Base-by-base conservation (phyloP, 345 rosid genomes). In the Rhodomyrtus tomentosa region DNA sequence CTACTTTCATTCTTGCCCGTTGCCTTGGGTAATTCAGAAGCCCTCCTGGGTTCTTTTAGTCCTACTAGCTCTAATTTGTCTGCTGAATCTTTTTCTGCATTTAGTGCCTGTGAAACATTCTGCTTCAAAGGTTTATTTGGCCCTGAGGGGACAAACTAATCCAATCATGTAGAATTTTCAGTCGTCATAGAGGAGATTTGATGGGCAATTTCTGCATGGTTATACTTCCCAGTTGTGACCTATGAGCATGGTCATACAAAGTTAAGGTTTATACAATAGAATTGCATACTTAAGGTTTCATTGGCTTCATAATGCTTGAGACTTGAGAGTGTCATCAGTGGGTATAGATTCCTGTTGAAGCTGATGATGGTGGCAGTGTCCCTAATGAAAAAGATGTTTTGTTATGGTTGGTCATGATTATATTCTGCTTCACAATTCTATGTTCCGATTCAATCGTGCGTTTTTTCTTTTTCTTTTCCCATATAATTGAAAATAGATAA, bases 1-100 rank as follows among this genome's bases (percentile, higher is more conserved):
- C 83, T 91, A n/a, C 32, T 89, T 84, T 76, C 89, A 88, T 52
- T 91, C 86, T 86, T 90, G 81, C 83, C 88, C 22, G 84, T 10
- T 62, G 84, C 90, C 87, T 85, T 85, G 82, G 99, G 99, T 96
- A 91, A 87, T 82, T 81, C 84, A 76, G 73, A n/a, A 13, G 5
- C 83, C 55, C 83, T 51, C 8, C 48, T 29, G 42, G 52, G 40
- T 81, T 51, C 42, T 40, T 52, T 24, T n/a, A 82, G 76, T 54
- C 81, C 79, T 83, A 25, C 82, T 56, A 36, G 76, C 27, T 29
- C 38, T 42, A 14, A 52, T 84, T 10, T 52, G 50, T 36, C 79
- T 45, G 45, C 76, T 36, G 29, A 72, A 16, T 79, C 45, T 82
- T 49, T 27, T 16, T n/a, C n/a, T 80, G 29, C 42, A 10, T 32